phyloP scores from a whole-genome alignment of 371 early-diverging fungal genomes.

The Rhizopus delemar region DNA sequence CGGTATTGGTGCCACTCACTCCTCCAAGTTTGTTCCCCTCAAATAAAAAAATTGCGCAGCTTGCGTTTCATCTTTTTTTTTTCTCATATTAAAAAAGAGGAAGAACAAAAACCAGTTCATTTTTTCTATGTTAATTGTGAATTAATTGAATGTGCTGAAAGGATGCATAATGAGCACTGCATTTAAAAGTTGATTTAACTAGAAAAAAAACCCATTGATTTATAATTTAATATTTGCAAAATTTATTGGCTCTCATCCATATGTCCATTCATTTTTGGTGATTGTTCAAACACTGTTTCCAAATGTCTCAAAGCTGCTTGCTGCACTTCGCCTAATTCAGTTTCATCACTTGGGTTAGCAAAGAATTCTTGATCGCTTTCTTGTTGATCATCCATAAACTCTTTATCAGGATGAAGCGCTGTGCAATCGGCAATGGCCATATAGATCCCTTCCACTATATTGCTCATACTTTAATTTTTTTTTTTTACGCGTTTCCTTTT shows the following conservation, averaged over 20 bases:
- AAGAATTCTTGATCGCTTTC: conserved; percentile 48
- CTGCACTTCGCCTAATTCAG: conserved; percentile 47
- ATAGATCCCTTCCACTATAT: conserved; percentile 72
- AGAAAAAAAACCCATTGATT: no score
- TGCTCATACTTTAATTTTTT: neutral
- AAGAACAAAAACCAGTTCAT: no score
- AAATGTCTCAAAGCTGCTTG: conserved; percentile 50
- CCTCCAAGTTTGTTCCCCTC: conserved; percentile 57
- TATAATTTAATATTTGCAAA: no score
- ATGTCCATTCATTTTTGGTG: conserved; percentile 3
- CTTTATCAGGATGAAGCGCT: conserved; percentile 70
- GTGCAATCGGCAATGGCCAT: conserved; percentile 77
- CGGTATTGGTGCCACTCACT: conserved; percentile 98
- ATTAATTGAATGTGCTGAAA: no score
- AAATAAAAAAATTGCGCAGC: conserved; percentile 17
- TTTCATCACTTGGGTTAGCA: conserved; percentile 44
- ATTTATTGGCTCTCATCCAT: no score
- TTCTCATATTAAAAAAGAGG: no score
- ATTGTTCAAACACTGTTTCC: conserved; percentile 45
- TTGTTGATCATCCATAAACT: conserved; percentile 42
- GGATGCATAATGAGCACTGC: no score
- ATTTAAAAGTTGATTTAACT: no score
- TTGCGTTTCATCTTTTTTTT: no score
- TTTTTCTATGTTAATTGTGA: no score
- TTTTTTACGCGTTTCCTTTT: conserved; percentile 18